These are phyloP conservation scores for Tuber borchii DNA, from an alignment of 495 filamentous ascomycete species.

Conservation along the genomic window DNA sequence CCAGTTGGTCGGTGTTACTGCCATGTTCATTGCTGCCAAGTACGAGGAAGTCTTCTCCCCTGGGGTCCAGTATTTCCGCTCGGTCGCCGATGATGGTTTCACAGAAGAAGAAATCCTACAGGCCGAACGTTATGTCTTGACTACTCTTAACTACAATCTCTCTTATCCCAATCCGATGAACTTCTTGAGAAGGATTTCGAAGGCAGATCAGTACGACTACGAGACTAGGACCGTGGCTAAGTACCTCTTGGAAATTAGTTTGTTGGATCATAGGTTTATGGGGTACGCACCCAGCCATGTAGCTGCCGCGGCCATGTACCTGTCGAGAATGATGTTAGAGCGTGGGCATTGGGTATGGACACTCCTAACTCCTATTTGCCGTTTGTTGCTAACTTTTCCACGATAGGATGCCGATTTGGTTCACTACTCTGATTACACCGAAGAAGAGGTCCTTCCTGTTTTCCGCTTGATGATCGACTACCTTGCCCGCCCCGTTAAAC, in stretches of 20 bases:
- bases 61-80: conserved; percentile 91
- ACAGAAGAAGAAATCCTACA: conserved; percentile 93
- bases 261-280: conserved; percentile 90
- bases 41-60: conserved; percentile 97
- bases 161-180: conserved; percentile 99
- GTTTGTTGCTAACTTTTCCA: conserved; percentile 34
- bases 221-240: conserved; percentile 94
- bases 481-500: conserved; percentile 73
- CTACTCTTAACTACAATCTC: conserved; percentile 88
- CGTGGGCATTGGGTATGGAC: conserved; percentile 79
- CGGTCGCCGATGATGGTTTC: conserved; percentile 95
- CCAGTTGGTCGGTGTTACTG: conserved; percentile 92
- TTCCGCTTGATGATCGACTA: conserved; percentile 94
- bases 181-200: conserved; percentile 95
- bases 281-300: conserved; percentile 77
- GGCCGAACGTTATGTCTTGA: conserved; percentile 86
- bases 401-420: conserved; percentile 73
- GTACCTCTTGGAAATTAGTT: conserved; percentile 96
- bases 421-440: conserved; percentile 87
- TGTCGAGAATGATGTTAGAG: conserved; percentile 79
- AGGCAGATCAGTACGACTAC: conserved; percentile 96
- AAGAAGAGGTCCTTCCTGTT: conserved; percentile 86
- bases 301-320: conserved; percentile 88
- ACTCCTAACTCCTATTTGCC: not conserved
- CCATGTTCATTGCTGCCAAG: conserved; percentile 99